Percentiles rank a stretch among this genome's conserved stretches.
These are phyloP conservation scores for Sicyos baderoa DNA, from an alignment of 306 rosid genomes.

Conservation along the genomic window DNA sequence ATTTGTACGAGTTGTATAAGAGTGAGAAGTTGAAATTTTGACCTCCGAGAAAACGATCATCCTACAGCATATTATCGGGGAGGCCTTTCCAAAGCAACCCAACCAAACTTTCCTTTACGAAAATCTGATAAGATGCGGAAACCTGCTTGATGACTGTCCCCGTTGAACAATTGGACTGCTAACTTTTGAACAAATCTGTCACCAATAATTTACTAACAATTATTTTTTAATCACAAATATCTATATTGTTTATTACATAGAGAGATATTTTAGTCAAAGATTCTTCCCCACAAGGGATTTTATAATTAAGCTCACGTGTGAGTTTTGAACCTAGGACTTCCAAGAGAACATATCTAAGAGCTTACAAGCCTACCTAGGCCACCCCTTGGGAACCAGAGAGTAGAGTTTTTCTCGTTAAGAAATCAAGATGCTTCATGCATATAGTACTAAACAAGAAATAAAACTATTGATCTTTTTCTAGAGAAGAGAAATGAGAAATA, in stretches of 20 bases:
- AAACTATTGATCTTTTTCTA: background rate
- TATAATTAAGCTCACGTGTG: no score
- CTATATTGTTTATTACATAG: background rate
- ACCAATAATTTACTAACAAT: slow-evolving; percentile 7
- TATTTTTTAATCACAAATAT: background rate
- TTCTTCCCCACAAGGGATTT: background rate
- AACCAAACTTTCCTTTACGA: slow-evolving; percentile 79
- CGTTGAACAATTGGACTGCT: slow-evolving; percentile 61
- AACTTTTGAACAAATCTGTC: slow-evolving; percentile 71
- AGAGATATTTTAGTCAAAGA: background rate
- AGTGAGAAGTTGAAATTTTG: slow-evolving; percentile 9
- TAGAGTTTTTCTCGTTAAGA: background rate
- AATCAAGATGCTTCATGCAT: background rate
- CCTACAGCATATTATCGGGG: slow-evolving; percentile 30
- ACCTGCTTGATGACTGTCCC: slow-evolving; percentile 70
- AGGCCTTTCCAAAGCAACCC: slow-evolving; percentile 89
- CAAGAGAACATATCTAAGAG: no score
- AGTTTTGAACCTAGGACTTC: no score
- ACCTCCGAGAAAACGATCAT: slow-evolving; percentile 3
- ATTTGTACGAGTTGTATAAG: background rate
- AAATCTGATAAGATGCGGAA: slow-evolving; percentile 74
- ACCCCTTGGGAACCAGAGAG: background rate
- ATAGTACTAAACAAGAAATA: slow-evolving; percentile 1
- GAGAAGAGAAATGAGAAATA: slow-evolving; percentile 3
- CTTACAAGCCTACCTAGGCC: no score